phyloP scores from a whole-genome alignment of 2,329 filamentous ascomycete species.

The Hymenoscyphus repandus region DNA sequence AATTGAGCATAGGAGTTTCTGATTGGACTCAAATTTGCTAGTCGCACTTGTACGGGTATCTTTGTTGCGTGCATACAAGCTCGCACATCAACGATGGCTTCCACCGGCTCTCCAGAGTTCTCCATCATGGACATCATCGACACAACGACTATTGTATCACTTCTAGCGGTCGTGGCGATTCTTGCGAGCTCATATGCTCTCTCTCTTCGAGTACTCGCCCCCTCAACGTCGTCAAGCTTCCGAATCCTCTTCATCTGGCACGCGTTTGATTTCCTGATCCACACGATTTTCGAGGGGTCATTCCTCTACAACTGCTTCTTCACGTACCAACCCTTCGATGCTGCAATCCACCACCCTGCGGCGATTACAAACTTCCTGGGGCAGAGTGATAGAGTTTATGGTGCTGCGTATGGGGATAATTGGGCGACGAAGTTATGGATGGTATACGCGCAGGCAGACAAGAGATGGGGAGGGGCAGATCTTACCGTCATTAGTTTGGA shows the following conservation, averaged over 20 bases:
- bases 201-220: slow-evolving; percentile 40
- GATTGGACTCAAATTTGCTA: too few relatives aligned
- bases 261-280: slow-evolving; percentile 84
- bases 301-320: slow-evolving; percentile 96
- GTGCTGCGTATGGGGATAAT: slow-evolving; percentile 49
- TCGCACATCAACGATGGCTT: not conserved
- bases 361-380: slow-evolving; percentile 44
- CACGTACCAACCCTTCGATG: slow-evolving; percentile 42
- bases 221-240: slow-evolving; percentile 2
- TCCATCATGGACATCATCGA: slow-evolving; percentile 44
- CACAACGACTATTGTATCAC: slow-evolving; percentile 52
- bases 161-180: slow-evolving; percentile 50
- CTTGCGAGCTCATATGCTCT: slow-evolving; percentile 43
- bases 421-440: slow-evolving; percentile 58
- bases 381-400: slow-evolving; percentile 44
- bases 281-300: slow-evolving; percentile 84
- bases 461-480: slow-evolving; percentile 59
- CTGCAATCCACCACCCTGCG: slow-evolving; percentile 34
- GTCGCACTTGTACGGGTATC: too few relatives aligned
- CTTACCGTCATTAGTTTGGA: slow-evolving; percentile 59
- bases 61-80: too few relatives aligned
- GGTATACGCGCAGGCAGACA: slow-evolving; percentile 62
- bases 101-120: not conserved
- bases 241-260: slow-evolving; percentile 93
- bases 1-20: too few relatives aligned